Evolutionary conservation across 2,329 filamentous ascomycete genomes (phyloP).

Genomic region (Beauveria rudraprayagi): DNA sequence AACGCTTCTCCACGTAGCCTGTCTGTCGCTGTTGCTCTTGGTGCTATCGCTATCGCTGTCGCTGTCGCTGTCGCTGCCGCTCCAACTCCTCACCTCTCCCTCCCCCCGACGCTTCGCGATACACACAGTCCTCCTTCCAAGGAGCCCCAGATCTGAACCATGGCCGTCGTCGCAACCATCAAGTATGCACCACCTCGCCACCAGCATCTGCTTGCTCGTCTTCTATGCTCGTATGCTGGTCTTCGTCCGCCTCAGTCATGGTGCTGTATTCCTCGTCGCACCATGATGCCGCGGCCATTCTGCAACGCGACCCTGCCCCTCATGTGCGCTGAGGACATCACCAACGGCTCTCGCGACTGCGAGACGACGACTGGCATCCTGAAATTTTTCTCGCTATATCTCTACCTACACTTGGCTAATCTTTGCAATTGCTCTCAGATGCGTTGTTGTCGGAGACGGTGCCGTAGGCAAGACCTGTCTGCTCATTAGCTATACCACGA

Average conservation of each 20-base stretch:
- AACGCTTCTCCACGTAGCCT: background rate
- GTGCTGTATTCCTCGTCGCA: constrained; percentile 12
- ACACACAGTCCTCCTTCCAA: constrained; percentile 24
- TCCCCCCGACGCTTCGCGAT: constrained; percentile 10
- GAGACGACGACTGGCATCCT: background rate
- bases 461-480: constrained; percentile 98
- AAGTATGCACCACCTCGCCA: constrained; percentile 39
- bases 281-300: constrained; percentile 6
- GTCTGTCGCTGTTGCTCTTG: background rate
- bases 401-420: background rate
- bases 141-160: constrained; percentile 33
- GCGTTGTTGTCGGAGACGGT: constrained; percentile 98
- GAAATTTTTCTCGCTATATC: background rate
- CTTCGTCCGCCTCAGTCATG: background rate
- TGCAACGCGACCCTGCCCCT: constrained; percentile 9
- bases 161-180: constrained; percentile 57
- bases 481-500: constrained; percentile 98
- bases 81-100: constrained; percentile 10
- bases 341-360: background rate
- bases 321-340: constrained; percentile 1
- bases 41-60: background rate
- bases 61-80: constrained; percentile 1
- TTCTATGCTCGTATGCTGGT: background rate
- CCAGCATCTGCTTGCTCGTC: constrained; percentile 10
- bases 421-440: constrained; percentile 47